phyloP scores from a whole-genome alignment of 768 basidiomycete species.

The Boletus rubroflammeus region DNA sequence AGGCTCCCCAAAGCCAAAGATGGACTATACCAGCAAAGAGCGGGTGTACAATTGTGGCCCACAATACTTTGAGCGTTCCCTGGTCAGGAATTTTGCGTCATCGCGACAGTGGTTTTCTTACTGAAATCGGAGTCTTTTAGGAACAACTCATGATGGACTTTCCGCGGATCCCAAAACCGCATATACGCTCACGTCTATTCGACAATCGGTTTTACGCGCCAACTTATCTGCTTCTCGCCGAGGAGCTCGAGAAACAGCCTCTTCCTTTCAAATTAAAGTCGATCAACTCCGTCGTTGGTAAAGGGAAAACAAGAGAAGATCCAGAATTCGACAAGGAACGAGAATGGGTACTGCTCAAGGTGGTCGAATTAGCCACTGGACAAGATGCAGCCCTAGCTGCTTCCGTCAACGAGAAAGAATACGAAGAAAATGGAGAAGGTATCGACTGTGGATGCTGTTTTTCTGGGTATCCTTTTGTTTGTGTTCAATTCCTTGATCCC shows the following conservation, averaged over 20 bases:
- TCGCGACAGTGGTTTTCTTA: not conserved
- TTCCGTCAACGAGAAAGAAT: conserved; percentile 38
- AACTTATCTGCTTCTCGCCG: conserved; percentile 49
- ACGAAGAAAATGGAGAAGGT: conserved; percentile 50
- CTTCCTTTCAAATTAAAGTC: conserved; percentile 40
- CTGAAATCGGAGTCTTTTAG: conserved; percentile 28
- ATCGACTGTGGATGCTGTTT: conserved; percentile 93
- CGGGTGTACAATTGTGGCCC: conserved; percentile 41
- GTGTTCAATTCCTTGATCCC: conserved; percentile 25
- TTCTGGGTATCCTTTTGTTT: conserved; percentile 62
- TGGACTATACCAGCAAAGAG: conserved; percentile 53
- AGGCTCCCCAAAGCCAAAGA: conserved; percentile 37
- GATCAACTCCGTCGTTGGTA: conserved; percentile 35
- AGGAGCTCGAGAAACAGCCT: conserved; percentile 28
- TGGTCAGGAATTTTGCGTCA: conserved; percentile 37
- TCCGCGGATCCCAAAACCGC: conserved; percentile 51
- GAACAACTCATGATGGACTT: conserved; percentile 54
- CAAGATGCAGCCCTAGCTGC: conserved; percentile 32
- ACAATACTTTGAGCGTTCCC: conserved; percentile 47
- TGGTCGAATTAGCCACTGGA: conserved; percentile 24
- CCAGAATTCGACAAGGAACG: conserved; percentile 43
- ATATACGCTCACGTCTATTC: conserved; percentile 46
- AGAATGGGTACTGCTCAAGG: conserved; percentile 44
- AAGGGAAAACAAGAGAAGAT: conserved; percentile 40
- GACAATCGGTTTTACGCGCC: conserved; percentile 58